A percentile compares a stretch with the other conserved stretches of the same genome.
Evolutionary conservation across 2,329 filamentous ascomycete genomes (phyloP).

Genomic region (Botryosphaeria agaves): DNA sequence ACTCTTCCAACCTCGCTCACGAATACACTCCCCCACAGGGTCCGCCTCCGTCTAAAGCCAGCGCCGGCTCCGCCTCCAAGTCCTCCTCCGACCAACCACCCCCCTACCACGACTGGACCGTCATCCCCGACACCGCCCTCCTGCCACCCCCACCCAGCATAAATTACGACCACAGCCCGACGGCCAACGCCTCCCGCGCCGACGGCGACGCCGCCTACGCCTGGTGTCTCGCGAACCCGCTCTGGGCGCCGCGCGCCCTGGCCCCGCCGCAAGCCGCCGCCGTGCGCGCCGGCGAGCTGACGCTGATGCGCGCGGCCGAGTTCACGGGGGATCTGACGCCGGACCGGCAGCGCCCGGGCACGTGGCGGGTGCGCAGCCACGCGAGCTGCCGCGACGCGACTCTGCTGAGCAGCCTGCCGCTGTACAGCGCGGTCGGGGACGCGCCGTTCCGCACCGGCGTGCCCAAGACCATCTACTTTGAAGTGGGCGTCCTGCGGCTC

Average conservation of each 20-base stretch:
- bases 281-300: conserved; percentile 34
- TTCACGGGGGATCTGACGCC: conserved; percentile 27
- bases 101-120: conserved; percentile 53
- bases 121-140: conserved; percentile 54
- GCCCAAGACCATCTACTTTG: conserved; percentile 51
- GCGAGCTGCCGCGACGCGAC: conserved; percentile 39
- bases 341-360: conserved; percentile 27
- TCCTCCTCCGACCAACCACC: conserved; percentile 24
- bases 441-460: conserved; percentile 33
- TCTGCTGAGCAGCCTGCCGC: conserved; percentile 49
- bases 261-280: conserved; percentile 29
- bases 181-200: conserved; percentile 49
- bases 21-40: conserved; percentile 5
- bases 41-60: conserved; percentile 5
- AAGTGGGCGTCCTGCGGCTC: conserved; percentile 39
- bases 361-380: conserved; percentile 23
- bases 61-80: conserved; percentile 3
- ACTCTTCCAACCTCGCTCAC: background rate
- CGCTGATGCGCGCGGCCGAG: conserved; percentile 24
- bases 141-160: conserved; percentile 57
- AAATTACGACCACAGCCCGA: conserved; percentile 45
- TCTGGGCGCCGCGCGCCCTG: conserved; percentile 36
- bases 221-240: conserved; percentile 46
- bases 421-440: conserved; percentile 43
- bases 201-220: conserved; percentile 46